These are phyloP conservation scores for Phytophthora lateralis DNA, from an alignment of 352 stramenopile species.

Conservation along the genomic window DNA sequence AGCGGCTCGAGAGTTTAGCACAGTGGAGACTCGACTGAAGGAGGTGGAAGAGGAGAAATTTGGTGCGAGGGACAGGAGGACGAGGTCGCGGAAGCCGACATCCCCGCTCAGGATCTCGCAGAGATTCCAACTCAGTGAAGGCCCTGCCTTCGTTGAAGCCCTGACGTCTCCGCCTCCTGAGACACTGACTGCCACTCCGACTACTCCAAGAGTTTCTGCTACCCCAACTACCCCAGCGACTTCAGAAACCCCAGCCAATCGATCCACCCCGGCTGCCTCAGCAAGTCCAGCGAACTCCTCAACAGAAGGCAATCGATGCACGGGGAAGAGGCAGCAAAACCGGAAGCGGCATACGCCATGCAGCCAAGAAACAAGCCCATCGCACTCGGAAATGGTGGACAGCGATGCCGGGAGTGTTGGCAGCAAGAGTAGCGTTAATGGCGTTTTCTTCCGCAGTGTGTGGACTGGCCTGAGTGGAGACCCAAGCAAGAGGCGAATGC, in stretches of 20 bases:
- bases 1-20: neutral
- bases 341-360: conserved; percentile 7
- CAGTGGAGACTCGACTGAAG: conserved; percentile 7
- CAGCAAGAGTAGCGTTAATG: conserved; percentile 2
- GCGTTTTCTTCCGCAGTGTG: conserved; percentile 31
- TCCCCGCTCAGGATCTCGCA: conserved; percentile 20
- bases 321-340: conserved; percentile 22
- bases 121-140: conserved; percentile 3
- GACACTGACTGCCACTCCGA: neutral
- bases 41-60: conserved; percentile 14
- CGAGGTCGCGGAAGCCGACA: conserved; percentile 9
- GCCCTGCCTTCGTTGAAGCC: neutral
- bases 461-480: conserved; percentile 21
- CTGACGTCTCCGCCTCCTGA: neutral
- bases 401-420: conserved; percentile 6
- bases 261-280: neutral
- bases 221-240: neutral
- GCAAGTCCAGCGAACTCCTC: conserved; percentile 1
- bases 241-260: neutral
- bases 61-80: neutral
- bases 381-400: neutral
- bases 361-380: conserved; percentile 1
- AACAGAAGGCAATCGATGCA: conserved; percentile 1
- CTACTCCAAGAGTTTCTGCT: neutral
- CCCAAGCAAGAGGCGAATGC: conserved; percentile 15